phyloP scores from a whole-genome alignment of 106 monocot species.

The Dendrobium huoshanense region DNA sequence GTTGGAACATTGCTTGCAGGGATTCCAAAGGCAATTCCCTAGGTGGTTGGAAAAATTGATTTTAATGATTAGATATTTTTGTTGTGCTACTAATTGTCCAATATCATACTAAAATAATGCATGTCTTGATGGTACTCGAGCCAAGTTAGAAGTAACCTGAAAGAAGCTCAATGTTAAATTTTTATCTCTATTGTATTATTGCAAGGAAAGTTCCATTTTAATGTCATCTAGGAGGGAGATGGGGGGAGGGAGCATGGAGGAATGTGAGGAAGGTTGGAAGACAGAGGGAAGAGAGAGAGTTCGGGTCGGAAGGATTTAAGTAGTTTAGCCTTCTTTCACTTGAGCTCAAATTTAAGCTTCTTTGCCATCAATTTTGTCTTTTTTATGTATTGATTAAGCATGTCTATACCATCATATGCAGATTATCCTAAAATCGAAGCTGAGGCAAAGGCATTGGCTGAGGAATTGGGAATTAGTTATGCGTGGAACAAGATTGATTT shows the following conservation, averaged over 20 bases:
- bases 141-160: no score
- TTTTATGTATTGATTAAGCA: background rate
- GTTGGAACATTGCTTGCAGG: background rate
- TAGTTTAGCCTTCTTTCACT: background rate
- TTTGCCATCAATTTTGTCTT: background rate
- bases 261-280: background rate
- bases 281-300: background rate
- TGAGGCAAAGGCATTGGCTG: constrained; percentile 55
- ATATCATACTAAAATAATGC: background rate
- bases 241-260: background rate
- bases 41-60: background rate
- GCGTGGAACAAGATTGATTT: constrained; percentile 58
- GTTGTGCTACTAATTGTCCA: background rate
- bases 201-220: background rate
- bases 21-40: background rate
- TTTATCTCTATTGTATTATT: background rate
- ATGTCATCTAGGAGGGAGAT: background rate
- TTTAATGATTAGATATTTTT: background rate
- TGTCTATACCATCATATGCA: constrained; percentile 20
- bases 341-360: background rate
- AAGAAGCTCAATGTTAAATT: no score
- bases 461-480: constrained; percentile 46
- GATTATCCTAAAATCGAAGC: constrained; percentile 71
- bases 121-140: background rate
- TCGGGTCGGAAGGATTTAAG: background rate